A percentile compares a stretch with the other conserved stretches of the same genome.
Conservation (phyloP, 805 yeast species). For the Candida morakotiae region DNA sequence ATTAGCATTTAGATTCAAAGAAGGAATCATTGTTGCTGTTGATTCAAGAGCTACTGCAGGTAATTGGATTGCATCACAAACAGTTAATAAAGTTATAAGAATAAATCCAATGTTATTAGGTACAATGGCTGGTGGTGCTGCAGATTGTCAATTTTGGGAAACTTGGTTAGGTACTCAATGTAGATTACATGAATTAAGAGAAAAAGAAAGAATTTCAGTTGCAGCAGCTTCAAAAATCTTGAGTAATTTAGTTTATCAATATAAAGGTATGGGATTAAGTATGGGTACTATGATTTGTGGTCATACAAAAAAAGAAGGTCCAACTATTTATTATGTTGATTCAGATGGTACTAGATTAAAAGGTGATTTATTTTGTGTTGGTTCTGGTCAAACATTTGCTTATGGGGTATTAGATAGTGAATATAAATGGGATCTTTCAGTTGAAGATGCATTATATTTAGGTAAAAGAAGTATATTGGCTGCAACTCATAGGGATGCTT, state of each 20-base stretch:
- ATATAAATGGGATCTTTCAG: slow-evolving; percentile 85
- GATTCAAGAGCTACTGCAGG: slow-evolving; percentile 99
- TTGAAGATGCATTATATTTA: slow-evolving; percentile 88
- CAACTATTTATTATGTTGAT: slow-evolving; percentile 93
- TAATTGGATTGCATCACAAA: slow-evolving; percentile 95
- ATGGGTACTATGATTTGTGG: slow-evolving; percentile 99
- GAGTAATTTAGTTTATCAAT: slow-evolving; percentile 83
- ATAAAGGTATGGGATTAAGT: slow-evolving; percentile 96
- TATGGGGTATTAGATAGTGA: slow-evolving; percentile 96
- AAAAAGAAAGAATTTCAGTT: slow-evolving; percentile 90
- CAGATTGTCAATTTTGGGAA: slow-evolving; percentile 99
- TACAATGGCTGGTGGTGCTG: slow-evolving; percentile 99
- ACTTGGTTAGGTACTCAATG: slow-evolving; percentile 98
- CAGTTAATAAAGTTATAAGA: slow-evolving; percentile 95
- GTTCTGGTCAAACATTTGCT: slow-evolving; percentile 98
- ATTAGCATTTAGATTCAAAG: slow-evolving; percentile 91
- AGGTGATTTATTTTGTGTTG: slow-evolving; percentile 95
- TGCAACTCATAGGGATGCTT: slow-evolving; percentile 98
- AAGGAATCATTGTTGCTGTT: slow-evolving; percentile 93
- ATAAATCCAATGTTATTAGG: slow-evolving; percentile 94
- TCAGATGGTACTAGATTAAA: slow-evolving; percentile 94
- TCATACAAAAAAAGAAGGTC: slow-evolving; percentile 91
- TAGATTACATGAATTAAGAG: slow-evolving; percentile 88
- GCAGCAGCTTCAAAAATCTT: slow-evolving; percentile 96
- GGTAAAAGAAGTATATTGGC: slow-evolving; percentile 96